These are phyloP conservation scores for Patellaria atrata DNA, from an alignment of 495 filamentous ascomycete genomes.

Conservation along the genomic window DNA sequence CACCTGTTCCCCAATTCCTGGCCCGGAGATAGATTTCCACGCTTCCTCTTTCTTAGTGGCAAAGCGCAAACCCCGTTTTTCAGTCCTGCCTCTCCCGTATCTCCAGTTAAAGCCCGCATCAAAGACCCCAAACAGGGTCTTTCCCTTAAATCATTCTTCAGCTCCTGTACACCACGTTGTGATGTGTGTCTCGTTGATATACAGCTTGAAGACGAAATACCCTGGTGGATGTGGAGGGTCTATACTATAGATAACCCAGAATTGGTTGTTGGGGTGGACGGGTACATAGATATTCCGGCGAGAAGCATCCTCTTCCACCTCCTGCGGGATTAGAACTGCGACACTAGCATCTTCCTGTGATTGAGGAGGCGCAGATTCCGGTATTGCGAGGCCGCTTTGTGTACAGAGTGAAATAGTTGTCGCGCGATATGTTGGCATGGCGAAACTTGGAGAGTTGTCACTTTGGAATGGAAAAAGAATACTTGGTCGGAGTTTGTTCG, in stretches of 20 bases:
- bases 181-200: conserved; percentile 23
- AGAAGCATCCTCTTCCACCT: conserved; percentile 7
- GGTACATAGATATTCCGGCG: conserved; percentile 23
- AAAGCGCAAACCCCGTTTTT: conserved; percentile 25
- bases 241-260: conserved; percentile 30
- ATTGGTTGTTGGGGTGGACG: conserved; percentile 23
- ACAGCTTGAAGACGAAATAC: conserved; percentile 33
- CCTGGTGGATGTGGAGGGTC: conserved; percentile 22
- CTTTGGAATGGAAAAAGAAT: too few relatives aligned
- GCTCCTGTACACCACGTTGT: conserved; percentile 29
- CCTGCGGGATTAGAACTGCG: too few relatives aligned
- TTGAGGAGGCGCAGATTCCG: too few relatives aligned
- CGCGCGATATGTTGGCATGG: too few relatives aligned
- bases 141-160: conserved; percentile 27
- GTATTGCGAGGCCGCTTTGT: too few relatives aligned
- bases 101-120: too few relatives aligned
- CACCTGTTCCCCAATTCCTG: conserved; percentile 6
- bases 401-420: too few relatives aligned
- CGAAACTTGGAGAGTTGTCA: too few relatives aligned
- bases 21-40: conserved; percentile 5
- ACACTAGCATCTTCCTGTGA: too few relatives aligned
- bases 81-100: conserved; percentile 5
- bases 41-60: neutral
- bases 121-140: conserved; percentile 29
- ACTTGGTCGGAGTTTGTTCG: too few relatives aligned